Percentiles rank a stretch among this genome's conserved stretches.
Conservation (phyloP, 345 rosid genomes). For the Combretum micranthum region DNA sequence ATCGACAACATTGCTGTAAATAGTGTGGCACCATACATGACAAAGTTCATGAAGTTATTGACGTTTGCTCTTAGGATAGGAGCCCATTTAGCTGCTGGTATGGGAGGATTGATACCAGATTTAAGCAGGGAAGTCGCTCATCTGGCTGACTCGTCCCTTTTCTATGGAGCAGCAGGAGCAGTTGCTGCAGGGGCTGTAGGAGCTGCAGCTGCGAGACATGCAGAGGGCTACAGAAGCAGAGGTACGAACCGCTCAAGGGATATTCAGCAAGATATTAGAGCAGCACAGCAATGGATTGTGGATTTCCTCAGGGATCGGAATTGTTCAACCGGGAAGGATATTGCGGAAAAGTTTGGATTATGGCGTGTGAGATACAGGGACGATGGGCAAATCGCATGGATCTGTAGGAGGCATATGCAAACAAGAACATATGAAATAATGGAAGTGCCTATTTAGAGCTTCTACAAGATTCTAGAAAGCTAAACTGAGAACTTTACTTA, state of each 20-base stretch:
- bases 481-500: too few relatives aligned
- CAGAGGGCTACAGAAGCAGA: constrained; percentile 37
- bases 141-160: constrained; percentile 51
- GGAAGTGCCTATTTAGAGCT: constrained; percentile 43
- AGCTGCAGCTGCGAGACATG: constrained; percentile 39
- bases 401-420: constrained; percentile 76
- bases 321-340: constrained; percentile 76
- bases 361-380: constrained; percentile 84
- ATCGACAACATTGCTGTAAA: constrained; percentile 70
- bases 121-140: constrained; percentile 78
- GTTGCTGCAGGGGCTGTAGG: constrained; percentile 59
- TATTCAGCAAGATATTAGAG: constrained; percentile 57
- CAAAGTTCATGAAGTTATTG: constrained; percentile 71
- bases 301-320: constrained; percentile 73
- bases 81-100: constrained; percentile 82
- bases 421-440: constrained; percentile 61
- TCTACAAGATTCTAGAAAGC: too few relatives aligned
- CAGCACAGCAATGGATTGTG: constrained; percentile 88
- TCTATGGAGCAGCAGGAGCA: constrained; percentile 79
- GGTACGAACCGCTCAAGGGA: constrained; percentile 29
- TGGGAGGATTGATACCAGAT: constrained; percentile 95
- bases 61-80: constrained; percentile 91
- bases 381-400: constrained; percentile 85
- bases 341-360: constrained; percentile 86
- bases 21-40: constrained; percentile 77